Evolutionary conservation across 2,329 filamentous ascomycete species (phyloP), one percentile per base, ranked within the genome.

Genomic region (Colletotrichum acutatum): DNA sequence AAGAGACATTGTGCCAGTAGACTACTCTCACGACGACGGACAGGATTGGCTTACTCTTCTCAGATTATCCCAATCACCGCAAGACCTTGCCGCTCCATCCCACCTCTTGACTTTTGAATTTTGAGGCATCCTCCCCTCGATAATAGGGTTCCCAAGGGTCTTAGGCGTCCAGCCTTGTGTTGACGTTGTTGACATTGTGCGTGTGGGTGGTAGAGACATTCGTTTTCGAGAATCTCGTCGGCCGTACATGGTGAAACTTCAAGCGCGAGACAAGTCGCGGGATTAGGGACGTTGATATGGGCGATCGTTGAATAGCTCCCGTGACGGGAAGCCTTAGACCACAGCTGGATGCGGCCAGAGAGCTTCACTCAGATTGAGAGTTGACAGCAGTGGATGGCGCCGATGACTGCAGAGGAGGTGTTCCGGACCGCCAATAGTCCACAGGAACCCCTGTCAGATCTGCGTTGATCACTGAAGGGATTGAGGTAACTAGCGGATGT

Each of bases 61-160:
- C 53, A 89, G 76, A 42, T 80, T 82, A 66, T 89, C 84, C 88
- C 88, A 90, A 19, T 81, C 76, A 16, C 78, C 76, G 66, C 80
- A 84, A 1, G 83, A 82, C 74, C 82, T 83, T 19, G 85, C 83
- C 34, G 82, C 83, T 65, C 88, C 88, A 74, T 89, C 86, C 86
- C 87, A 89, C 74, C 85, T 83, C 79, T 83, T 84, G n/a, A 88
- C 78, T n/a, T 76, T 78, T 2, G 76, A 68, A 37, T 75, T 78
- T n/a, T 70, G 73, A 3, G 78, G 66, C 9, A 74, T 72, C n/a
- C 73, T 76, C 19, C 74, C 77, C 57, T 81, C 81, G 46, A 80
- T 76, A 58, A 77, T 75, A 49, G 42, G 42, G 12, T 80, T 81
- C 42, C 80, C 78, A 22, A 80, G 74, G 58, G 75, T 80, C 71